These are phyloP conservation scores for Cryptococcus sp. DNA, from an alignment of 1,284 basidiomycete species.

Conservation along the genomic window DNA sequence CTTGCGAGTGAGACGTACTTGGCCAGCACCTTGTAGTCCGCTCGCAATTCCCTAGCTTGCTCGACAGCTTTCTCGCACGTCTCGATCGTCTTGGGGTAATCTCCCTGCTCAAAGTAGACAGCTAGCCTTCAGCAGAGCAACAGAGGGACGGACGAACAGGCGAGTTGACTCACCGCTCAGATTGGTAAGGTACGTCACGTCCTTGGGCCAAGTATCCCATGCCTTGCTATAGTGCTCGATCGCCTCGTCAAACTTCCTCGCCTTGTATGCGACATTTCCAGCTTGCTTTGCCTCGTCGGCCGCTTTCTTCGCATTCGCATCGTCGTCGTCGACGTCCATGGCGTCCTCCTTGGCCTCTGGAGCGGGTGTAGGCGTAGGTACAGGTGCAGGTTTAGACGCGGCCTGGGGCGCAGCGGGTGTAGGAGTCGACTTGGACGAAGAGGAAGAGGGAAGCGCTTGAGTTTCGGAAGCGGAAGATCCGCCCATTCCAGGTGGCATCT, in stretches of 20 bases:
- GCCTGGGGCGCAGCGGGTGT: conserved; percentile 37
- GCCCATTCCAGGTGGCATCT: conserved; percentile 60
- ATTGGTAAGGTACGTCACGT: conserved; percentile 90
- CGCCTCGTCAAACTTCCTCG: conserved; percentile 69
- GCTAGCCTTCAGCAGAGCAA: conserved; percentile 51
- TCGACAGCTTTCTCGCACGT: conserved; percentile 91
- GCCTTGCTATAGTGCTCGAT: conserved; percentile 71
- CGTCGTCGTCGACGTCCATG: conserved; percentile 65
- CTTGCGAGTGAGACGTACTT: conserved; percentile 42
- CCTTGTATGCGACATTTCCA: conserved; percentile 80
- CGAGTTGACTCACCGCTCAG: conserved; percentile 58
- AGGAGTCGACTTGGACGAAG: conserved; percentile 45
- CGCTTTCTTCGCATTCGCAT: conserved; percentile 63
- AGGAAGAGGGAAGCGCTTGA: conserved; percentile 9
- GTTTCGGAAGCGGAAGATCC: conserved; percentile 12
- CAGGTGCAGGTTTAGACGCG: conserved; percentile 50
- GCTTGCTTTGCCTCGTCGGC: conserved; percentile 71
- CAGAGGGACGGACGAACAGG: conserved; percentile 8
- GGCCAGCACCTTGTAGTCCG: conserved; percentile 56
- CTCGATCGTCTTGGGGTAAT: conserved; percentile 86
- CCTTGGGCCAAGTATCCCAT: conserved; percentile 89
- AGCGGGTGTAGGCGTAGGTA: conserved; percentile 47
- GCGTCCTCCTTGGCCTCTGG: conserved; percentile 54
- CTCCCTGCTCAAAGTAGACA: conserved; percentile 86
- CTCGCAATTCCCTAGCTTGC: conserved; percentile 65